These are phyloP conservation scores for Bruguiera parviflora DNA, from an alignment of 345 rosid species.

Conservation along the genomic window DNA sequence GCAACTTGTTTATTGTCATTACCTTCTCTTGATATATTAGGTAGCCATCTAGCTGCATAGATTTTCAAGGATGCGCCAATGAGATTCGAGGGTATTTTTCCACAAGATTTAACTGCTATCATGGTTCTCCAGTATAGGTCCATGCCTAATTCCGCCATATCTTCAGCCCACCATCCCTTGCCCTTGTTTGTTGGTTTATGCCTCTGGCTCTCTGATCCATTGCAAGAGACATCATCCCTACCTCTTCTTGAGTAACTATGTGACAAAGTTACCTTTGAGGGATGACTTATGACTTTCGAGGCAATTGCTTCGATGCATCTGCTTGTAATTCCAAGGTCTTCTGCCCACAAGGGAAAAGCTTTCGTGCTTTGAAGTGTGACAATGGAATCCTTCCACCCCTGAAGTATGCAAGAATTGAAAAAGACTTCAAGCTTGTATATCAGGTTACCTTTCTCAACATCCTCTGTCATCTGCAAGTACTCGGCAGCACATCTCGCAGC, in stretches of 20 bases:
- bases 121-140: slow-evolving; percentile 90
- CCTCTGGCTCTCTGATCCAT: slow-evolving; percentile 58
- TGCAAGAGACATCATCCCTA: slow-evolving; percentile 64
- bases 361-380: slow-evolving; percentile 79
- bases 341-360: slow-evolving; percentile 70
- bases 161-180: slow-evolving; percentile 98
- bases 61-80: slow-evolving; percentile 79
- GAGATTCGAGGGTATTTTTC: slow-evolving; percentile 58
- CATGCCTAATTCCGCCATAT: slow-evolving; percentile 81
- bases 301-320: slow-evolving; percentile 85
- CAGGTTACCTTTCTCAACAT: slow-evolving; percentile 93
- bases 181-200: slow-evolving; percentile 43
- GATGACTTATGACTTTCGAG: slow-evolving; percentile 59
- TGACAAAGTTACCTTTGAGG: slow-evolving; percentile 74
- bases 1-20: slow-evolving; percentile 30
- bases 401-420: slow-evolving; percentile 78
- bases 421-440: slow-evolving; percentile 89
- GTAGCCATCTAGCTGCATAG: slow-evolving; percentile 86
- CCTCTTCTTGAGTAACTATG: slow-evolving; percentile 81
- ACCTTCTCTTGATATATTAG: slow-evolving; percentile 49
- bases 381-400: slow-evolving; percentile 91
- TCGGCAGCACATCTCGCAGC: slow-evolving; percentile 88
- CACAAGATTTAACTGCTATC: slow-evolving; percentile 82
- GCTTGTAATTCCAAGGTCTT: slow-evolving; percentile 84
- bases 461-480: slow-evolving; percentile 90